Percentiles rank a stretch among this genome's conserved stretches.
phyloP scores from a whole-genome alignment of 768 basidiomycete species.

The Mycena rebaudengoi region DNA sequence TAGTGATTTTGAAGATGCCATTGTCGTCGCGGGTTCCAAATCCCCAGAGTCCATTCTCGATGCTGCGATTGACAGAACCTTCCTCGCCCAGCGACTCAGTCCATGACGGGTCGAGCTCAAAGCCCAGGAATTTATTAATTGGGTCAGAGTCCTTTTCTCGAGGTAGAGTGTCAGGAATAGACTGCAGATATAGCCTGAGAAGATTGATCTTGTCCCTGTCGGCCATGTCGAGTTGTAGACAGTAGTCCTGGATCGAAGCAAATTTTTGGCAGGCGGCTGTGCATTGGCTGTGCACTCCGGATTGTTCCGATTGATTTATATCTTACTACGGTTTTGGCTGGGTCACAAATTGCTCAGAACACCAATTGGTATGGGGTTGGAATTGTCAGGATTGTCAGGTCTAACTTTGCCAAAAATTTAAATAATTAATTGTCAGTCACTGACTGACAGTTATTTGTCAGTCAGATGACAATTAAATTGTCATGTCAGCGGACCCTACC shows the following conservation, averaged over 20 bases:
- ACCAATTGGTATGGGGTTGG: no score
- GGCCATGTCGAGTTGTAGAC: background rate
- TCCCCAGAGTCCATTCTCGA: background rate
- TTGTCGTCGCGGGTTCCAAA: background rate
- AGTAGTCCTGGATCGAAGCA: background rate
- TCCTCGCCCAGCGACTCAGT: background rate
- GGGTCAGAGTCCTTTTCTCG: background rate
- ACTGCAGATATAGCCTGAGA: background rate
- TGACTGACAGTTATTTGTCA: no score
- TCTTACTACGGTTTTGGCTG: background rate
- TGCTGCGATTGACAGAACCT: background rate
- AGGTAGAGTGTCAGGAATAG: background rate
- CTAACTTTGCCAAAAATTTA: background rate
- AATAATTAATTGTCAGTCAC: constrained; percentile 4
- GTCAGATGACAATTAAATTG: no score
- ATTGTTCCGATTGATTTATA: no score
- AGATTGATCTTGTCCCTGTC: background rate
- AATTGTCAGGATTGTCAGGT: constrained; percentile 8
- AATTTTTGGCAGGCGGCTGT: background rate
- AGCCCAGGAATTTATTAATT: background rate
- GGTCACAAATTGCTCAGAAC: background rate
- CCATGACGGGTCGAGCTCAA: background rate
- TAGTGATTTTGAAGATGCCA: background rate
- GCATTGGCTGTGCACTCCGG: no score
- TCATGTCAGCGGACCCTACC: no score